phyloP scores from a whole-genome alignment of 2,329 filamentous ascomycete genomes.

The Pseudogymnoascus sp. region DNA sequence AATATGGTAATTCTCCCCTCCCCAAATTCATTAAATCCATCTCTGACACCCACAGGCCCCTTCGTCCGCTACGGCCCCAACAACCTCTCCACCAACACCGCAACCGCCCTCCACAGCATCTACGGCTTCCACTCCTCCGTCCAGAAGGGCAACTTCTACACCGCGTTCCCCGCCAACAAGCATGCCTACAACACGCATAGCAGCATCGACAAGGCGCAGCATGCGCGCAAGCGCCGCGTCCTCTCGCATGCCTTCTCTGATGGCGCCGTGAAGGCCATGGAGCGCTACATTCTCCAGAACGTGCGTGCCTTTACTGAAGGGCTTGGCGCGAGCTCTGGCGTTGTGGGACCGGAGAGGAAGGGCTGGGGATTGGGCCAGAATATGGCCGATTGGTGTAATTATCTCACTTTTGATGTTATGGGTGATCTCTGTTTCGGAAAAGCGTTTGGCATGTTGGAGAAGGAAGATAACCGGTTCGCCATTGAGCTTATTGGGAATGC shows the following conservation, averaged over 20 bases:
- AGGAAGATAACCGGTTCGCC: conserved; percentile 53
- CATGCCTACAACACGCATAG: conserved; percentile 64
- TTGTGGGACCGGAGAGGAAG: conserved; percentile 31
- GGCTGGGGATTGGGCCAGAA: conserved; percentile 49
- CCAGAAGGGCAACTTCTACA: conserved; percentile 63
- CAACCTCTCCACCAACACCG: conserved; percentile 67
- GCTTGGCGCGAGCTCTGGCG: conserved; percentile 32
- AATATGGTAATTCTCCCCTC: conserved; percentile 48
- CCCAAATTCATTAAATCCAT: conserved; percentile 2
- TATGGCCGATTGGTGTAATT: conserved; percentile 42
- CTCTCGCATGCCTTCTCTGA: conserved; percentile 58
- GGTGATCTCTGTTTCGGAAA: conserved; percentile 43
- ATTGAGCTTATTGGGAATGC: conserved; percentile 59
- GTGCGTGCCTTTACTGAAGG: conserved; percentile 52
- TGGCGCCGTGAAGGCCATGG: conserved; percentile 24
- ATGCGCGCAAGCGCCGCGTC: conserved; percentile 56
- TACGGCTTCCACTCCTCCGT: conserved; percentile 57
- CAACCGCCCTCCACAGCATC: conserved; percentile 56
- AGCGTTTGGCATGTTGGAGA: conserved; percentile 40
- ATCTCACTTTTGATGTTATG: conserved; percentile 42
- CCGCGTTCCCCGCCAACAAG: conserved; percentile 59
- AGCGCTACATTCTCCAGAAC: conserved; percentile 24
- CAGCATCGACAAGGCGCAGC: conserved; percentile 56
- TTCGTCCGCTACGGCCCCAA: conserved; percentile 73
- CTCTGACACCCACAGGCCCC: conserved; percentile 36